Evolutionary conservation across 176 grass and related monocot genomes (phyloP).

Genomic region (Dactylis glomerata): DNA sequence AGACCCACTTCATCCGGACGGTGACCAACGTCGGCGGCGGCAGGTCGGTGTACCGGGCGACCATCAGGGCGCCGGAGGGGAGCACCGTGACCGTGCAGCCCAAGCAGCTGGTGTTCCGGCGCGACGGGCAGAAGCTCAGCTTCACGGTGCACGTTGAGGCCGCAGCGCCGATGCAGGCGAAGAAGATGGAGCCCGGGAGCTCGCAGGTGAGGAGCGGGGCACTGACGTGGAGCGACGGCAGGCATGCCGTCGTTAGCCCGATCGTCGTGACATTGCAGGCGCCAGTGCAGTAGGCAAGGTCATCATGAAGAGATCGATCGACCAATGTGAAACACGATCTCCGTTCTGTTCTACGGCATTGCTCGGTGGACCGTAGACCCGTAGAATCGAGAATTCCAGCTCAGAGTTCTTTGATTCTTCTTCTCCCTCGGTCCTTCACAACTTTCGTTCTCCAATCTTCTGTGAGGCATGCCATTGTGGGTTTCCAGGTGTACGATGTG

Average conservation of each 20-base stretch:
- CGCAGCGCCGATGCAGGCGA: neutral
- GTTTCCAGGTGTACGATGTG: neutral
- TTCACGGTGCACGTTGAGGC: constrained; percentile 58
- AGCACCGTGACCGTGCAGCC: constrained; percentile 71
- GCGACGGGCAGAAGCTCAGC: constrained; percentile 77
- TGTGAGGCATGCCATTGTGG: neutral
- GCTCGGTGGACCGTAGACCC: constrained; percentile 14
- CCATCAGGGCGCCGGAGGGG: constrained; percentile 42
- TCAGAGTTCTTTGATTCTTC: constrained; percentile 10
- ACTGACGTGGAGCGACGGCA: constrained; percentile 59
- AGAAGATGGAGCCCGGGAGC: constrained; percentile 79
- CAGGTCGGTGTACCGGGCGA: constrained; percentile 42
- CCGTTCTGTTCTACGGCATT: neutral
- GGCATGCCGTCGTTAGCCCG: constrained; percentile 58
- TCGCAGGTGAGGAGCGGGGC: constrained; percentile 64
- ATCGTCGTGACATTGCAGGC: constrained; percentile 79
- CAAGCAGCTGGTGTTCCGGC: constrained; percentile 53
- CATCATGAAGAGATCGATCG: neutral
- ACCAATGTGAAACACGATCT: constrained; percentile 1
- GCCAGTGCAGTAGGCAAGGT: constrained; percentile 51
- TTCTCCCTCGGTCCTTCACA: neutral
- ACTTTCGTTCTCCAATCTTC: neutral
- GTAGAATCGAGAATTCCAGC: constrained; percentile 19
- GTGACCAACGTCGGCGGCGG: constrained; percentile 60
- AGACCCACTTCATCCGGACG: constrained; percentile 66